phyloP scores from a whole-genome alignment of 441 rosid species.

The Breynia disticha region DNA sequence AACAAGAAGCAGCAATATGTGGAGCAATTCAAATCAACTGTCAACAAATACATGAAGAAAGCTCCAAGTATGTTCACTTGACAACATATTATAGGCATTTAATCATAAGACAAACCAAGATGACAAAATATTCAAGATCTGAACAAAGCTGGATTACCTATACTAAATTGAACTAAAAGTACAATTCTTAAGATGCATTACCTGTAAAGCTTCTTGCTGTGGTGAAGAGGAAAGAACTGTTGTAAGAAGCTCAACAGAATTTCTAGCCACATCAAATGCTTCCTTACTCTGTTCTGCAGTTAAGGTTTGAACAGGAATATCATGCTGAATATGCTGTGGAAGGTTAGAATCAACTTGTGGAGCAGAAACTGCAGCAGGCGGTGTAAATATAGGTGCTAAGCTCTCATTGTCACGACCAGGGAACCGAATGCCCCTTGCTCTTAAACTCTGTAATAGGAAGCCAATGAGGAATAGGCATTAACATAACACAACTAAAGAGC shows the following conservation, averaged over 20 bases:
- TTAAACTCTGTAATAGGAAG: conserved; percentile 46
- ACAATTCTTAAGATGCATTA: conserved; percentile 14
- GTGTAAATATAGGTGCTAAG: conserved; percentile 90
- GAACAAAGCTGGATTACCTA: background rate
- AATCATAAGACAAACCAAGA: too few relatives aligned
- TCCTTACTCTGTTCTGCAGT: conserved; percentile 78
- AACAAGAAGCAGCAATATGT: too few relatives aligned
- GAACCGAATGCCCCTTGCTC: conserved; percentile 80
- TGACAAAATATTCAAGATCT: background rate
- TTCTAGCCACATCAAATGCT: conserved; percentile 86
- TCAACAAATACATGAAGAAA: too few relatives aligned
- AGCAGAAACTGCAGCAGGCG: conserved; percentile 63
- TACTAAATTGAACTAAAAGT: background rate
- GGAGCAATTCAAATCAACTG: too few relatives aligned
- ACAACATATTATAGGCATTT: too few relatives aligned
- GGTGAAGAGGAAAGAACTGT: conserved; percentile 76
- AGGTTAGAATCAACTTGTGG: conserved; percentile 44
- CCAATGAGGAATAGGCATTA: conserved; percentile 4
- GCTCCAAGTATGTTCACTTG: too few relatives aligned
- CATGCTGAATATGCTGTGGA: conserved; percentile 45
- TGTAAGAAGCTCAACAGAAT: conserved; percentile 72
- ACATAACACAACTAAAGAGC: conserved; percentile 6
- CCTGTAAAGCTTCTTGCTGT: conserved; percentile 63
- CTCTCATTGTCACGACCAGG: conserved; percentile 97
- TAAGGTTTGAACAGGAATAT: conserved; percentile 45